Evolutionary conservation across 2,329 filamentous ascomycete species (phyloP).

Genomic region (Gremmenia infestans): DNA sequence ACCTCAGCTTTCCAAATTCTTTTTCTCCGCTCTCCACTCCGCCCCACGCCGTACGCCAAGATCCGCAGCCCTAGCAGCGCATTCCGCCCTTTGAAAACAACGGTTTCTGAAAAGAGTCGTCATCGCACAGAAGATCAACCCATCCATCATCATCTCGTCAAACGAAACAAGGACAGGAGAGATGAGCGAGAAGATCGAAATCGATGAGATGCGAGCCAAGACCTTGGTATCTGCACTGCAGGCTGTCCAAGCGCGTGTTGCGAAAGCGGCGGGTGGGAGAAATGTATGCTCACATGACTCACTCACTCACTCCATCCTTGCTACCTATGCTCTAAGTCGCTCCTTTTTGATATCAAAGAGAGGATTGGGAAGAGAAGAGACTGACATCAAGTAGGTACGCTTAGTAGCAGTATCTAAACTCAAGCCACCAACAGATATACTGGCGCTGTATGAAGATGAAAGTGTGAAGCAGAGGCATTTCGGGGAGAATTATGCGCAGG

Average conservation of each 20-base stretch:
- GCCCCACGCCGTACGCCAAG: too few relatives aligned
- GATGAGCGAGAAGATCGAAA: slow-evolving; percentile 44
- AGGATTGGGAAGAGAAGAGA: slow-evolving; percentile 15
- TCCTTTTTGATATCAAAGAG: not conserved
- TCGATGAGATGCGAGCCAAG: slow-evolving; percentile 56
- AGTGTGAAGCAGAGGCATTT: slow-evolving; percentile 65
- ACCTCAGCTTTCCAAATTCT: too few relatives aligned
- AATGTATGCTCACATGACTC: not conserved
- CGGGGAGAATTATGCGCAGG: slow-evolving; percentile 94
- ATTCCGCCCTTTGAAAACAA: too few relatives aligned
- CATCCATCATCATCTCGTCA: not conserved
- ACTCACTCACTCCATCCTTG: not conserved
- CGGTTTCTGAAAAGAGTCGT: too few relatives aligned
- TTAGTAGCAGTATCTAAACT: slow-evolving; percentile 95
- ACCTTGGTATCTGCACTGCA: slow-evolving; percentile 58
- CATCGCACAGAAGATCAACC: too few relatives aligned
- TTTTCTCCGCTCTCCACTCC: too few relatives aligned
- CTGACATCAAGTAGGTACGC: slow-evolving; percentile 52
- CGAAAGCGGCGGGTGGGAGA: slow-evolving; percentile 45
- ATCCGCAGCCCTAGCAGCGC: too few relatives aligned
- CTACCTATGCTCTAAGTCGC: not conserved
- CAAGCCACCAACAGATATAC: slow-evolving; percentile 87
- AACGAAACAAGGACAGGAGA: not conserved
- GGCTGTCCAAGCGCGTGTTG: slow-evolving; percentile 54
- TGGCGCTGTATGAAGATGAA: slow-evolving; percentile 67